These are phyloP conservation scores for Polygonum maritimum DNA, from an alignment of 148 eudicot genomes.

Conservation along the genomic window DNA sequence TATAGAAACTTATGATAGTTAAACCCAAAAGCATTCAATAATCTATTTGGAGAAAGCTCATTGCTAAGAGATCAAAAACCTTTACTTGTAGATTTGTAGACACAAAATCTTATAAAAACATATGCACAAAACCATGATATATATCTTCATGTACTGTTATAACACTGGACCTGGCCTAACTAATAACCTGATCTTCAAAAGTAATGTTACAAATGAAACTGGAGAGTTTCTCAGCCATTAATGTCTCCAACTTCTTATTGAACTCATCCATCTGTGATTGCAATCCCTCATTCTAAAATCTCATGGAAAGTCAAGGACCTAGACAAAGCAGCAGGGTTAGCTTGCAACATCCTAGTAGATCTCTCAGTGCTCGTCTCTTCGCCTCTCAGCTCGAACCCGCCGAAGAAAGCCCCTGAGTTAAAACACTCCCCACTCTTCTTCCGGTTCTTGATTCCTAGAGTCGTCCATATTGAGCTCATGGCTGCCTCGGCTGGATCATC, in stretches of 20 bases:
- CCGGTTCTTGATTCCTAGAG: conserved; percentile 29
- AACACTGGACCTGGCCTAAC: background rate
- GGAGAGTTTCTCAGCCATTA: background rate
- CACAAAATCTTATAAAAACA: background rate
- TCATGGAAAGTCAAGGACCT: conserved; percentile 65
- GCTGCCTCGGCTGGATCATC: conserved; percentile 31
- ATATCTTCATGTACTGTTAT: background rate
- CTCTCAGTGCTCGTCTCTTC: conserved; percentile 1
- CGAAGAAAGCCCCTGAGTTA: conserved; percentile 22
- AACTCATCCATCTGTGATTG: background rate
- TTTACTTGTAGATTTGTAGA: background rate
- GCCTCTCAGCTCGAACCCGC: conserved; percentile 8
- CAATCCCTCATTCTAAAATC: conserved; percentile 12
- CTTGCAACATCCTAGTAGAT: conserved; percentile 29
- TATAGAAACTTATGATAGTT: too few species aligned
- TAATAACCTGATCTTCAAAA: too few species aligned
- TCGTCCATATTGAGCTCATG: conserved; percentile 38
- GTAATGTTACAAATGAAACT: background rate
- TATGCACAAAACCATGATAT: background rate
- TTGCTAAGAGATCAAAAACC: background rate
- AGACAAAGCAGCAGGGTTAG: conserved; percentile 77
- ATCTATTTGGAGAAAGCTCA: too few species aligned
- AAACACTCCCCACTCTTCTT: conserved; percentile 12
- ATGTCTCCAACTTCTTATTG: background rate
- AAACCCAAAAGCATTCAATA: too few species aligned